phyloP scores from a whole-genome alignment of 495 filamentous ascomycete species.

The Staphylotrichum tortipilum region DNA sequence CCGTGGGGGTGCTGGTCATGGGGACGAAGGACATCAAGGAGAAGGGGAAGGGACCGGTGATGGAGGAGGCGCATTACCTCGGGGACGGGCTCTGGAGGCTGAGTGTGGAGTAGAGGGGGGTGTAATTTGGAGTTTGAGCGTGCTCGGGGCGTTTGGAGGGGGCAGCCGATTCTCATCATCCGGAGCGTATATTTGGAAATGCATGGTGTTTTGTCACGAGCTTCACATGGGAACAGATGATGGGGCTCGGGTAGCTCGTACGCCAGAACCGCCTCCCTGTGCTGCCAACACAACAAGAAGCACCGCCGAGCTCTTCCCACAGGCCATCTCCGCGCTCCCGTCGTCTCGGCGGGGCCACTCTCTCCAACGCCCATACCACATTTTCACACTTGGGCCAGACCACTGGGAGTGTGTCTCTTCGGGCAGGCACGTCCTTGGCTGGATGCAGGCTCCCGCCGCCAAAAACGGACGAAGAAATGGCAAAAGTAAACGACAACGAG shows the following conservation, averaged over 20 bases:
- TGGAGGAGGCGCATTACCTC: constrained; percentile 86
- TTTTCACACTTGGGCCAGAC: too few relatives aligned
- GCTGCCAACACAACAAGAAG: too few relatives aligned
- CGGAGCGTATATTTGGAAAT: background rate
- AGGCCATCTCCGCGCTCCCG: too few relatives aligned
- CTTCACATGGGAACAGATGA: too few relatives aligned
- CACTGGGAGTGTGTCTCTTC: too few relatives aligned
- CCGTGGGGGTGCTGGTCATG: constrained; percentile 77
- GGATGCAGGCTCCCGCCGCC: background rate
- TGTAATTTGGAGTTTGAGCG: background rate
- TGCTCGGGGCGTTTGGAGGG: background rate
- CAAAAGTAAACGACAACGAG: constrained; percentile 24
- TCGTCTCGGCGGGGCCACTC: too few relatives aligned
- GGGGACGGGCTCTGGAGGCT: constrained; percentile 92
- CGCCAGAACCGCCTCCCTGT: too few relatives aligned
- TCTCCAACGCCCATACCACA: too few relatives aligned
- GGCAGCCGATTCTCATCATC: background rate
- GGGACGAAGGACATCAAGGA: constrained; percentile 87
- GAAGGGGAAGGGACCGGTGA: constrained; percentile 84
- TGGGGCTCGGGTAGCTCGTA: too few relatives aligned
- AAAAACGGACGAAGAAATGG: background rate
- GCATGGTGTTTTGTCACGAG: too few relatives aligned
- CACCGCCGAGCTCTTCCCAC: too few relatives aligned
- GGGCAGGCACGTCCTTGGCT: too few relatives aligned
- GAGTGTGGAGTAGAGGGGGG: constrained; percentile 48